Evolutionary conservation across 306 rosid species (phyloP).

Genomic region (Glycyrrhiza uralensis): DNA sequence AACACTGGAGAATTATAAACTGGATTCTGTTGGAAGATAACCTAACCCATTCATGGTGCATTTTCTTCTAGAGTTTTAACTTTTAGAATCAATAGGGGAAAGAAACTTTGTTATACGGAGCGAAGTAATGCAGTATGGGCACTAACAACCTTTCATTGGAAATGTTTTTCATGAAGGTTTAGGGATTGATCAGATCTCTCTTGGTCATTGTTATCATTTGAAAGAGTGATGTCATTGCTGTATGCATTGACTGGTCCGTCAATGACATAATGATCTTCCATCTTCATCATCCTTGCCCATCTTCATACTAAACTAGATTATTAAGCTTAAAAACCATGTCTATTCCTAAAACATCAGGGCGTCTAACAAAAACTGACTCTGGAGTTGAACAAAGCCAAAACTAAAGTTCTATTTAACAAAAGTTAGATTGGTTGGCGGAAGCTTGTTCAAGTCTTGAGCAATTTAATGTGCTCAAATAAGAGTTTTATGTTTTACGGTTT

Average conservation of each 20-base stretch:
- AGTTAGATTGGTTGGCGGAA: not conserved
- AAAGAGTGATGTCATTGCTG: not conserved
- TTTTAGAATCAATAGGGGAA: not conserved
- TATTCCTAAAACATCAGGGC: not conserved
- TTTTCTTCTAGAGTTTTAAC: not conserved
- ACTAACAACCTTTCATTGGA: too few species aligned
- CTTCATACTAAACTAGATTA: not conserved
- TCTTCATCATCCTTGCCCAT: not conserved
- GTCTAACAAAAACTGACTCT: not conserved
- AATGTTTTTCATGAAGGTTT: too few species aligned
- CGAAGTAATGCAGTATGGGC: not conserved
- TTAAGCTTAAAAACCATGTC: not conserved
- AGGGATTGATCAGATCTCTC: too few species aligned
- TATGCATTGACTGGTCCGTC: not conserved
- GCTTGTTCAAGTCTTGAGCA: constrained; percentile 1
- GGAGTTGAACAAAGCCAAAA: not conserved
- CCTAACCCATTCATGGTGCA: not conserved
- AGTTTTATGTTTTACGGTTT: not conserved
- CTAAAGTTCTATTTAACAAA: not conserved
- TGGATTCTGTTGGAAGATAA: not conserved
- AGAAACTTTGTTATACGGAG: not conserved
- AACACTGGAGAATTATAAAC: not conserved
- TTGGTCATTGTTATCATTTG: not conserved
- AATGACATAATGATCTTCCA: not conserved
- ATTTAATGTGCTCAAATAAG: not conserved